Evolutionary conservation across 2,329 filamentous ascomycete genomes (phyloP).

Genomic region (Cercospora citrullina): DNA sequence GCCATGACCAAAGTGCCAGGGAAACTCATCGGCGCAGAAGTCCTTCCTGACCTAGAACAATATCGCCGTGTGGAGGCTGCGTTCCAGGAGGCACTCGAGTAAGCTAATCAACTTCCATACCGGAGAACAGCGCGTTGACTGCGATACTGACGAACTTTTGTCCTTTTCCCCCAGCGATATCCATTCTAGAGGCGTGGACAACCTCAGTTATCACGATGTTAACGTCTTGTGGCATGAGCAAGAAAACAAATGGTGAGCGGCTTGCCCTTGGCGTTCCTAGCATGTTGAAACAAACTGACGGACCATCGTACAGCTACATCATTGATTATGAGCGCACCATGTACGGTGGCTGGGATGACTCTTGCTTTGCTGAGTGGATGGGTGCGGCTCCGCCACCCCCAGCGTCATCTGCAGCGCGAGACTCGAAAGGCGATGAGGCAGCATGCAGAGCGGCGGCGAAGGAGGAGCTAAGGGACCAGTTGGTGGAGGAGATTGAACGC

Average conservation of each 20-base stretch:
- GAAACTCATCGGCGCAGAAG: not conserved
- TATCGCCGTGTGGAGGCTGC: not conserved
- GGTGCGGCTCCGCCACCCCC: no score
- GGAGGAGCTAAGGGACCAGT: no score
- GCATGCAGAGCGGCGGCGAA: no score
- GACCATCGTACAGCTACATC: not conserved
- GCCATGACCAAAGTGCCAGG: not conserved
- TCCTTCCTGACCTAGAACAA: not conserved
- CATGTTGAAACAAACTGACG: no score
- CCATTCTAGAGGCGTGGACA: conserved; percentile 15
- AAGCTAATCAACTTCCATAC: not conserved
- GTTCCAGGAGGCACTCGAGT: not conserved
- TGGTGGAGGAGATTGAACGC: no score
- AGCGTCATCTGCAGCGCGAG: no score
- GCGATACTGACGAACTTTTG: not conserved
- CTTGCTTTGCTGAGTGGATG: not conserved
- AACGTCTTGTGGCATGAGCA: conserved; percentile 15
- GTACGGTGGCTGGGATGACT: not conserved
- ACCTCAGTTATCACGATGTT: conserved; percentile 1
- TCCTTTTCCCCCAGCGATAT: not conserved
- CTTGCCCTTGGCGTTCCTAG: no score
- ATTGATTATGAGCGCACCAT: not conserved
- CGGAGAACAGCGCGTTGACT: not conserved
- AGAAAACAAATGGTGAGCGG: conserved; percentile 11
- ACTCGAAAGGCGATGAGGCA: no score